Evolutionary conservation across 139 green algal genomes (phyloP), one percentile per base, ranked within the genome.

Genomic region (Micractinium sp.): DNA sequence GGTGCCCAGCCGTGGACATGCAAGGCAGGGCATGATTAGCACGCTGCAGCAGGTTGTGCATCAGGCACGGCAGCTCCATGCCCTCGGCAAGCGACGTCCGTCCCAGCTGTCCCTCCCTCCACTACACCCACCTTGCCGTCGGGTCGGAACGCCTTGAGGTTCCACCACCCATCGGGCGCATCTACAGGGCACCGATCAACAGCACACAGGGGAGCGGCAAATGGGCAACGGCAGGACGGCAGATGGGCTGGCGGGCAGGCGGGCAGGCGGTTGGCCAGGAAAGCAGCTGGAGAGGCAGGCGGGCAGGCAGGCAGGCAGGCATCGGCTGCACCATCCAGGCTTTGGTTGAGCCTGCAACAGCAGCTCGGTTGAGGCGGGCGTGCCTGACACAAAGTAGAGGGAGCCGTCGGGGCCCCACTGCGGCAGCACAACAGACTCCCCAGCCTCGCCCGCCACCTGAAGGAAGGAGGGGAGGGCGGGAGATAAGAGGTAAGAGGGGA

Each of bases 121-220:
- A 56, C 9, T 9, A 16, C 47, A 56, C 82, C 61, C 66, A 93
- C 91, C 88, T 89, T 35, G 60, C 90, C 90, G 12, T 87, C 85
- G 3, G n/a, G 23, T 2, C 79, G 29, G 29, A 91, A 38, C 29
- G 73, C 73, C 80, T 94, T 94, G 25, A 96, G 82, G 84, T 96
- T 97, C 94, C 95, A 97, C 91, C 91, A 95, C 47, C 91, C 93
- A 0, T 78, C 90, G 20, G 89, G 77, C 0, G 80, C 36, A 81
- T 95, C 93, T 73, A 41, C 33, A 47, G 74, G 71, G 71, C 71
- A 77, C 3, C 31, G 31, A 77, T 31, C 12, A 16, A 1, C 9
- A 31, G 71, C 71, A 77, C 31, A 15, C 71, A 75, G 25, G 1
- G 23, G 19, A 22, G 25, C n/a, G 67, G 67, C 67, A 29, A 22